Percentiles rank a stretch among this genome's conserved stretches.
These are phyloP conservation scores for Rostrohypoxylon terebratum DNA, from an alignment of 495 filamentous ascomycete genomes.

Conservation along the genomic window DNA sequence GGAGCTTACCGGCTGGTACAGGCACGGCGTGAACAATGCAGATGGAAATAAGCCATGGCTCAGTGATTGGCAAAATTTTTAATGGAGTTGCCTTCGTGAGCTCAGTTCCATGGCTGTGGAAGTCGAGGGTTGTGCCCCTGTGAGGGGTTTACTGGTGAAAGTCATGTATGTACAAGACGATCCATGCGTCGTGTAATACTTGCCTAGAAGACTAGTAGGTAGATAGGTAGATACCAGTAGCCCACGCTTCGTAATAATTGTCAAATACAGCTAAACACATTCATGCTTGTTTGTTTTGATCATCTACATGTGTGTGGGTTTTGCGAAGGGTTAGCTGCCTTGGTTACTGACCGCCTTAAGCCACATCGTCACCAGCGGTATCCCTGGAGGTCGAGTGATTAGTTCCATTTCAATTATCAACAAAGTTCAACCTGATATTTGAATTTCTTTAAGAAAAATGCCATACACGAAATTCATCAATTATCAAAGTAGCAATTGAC, in stretches of 20 bases:
- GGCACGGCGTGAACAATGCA: constrained; percentile 64
- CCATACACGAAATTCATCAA: background rate
- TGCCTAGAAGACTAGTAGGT: background rate
- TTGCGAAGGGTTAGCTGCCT: background rate
- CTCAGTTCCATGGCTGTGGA: background rate
- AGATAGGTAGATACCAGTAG: background rate
- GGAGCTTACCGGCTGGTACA: constrained; percentile 69
- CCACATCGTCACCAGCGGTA: background rate
- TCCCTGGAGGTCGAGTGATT: background rate
- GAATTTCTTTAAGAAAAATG: background rate
- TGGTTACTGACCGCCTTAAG: background rate
- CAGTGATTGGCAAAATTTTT: constrained; percentile 7
- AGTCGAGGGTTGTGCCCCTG: background rate
- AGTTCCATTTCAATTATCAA: background rate
- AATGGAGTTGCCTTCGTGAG: background rate
- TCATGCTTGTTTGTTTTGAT: background rate
- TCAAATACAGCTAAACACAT: background rate
- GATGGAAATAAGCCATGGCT: constrained; percentile 59
- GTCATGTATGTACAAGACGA: background rate
- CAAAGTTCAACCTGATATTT: background rate
- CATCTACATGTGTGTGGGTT: background rate
- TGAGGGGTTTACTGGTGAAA: background rate
- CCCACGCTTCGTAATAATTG: background rate
- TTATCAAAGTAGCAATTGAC: background rate
- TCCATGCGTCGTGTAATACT: background rate